Base-by-base conservation (phyloP, 148 eudicot species). In the Vaccinium vitisidaea region DNA sequence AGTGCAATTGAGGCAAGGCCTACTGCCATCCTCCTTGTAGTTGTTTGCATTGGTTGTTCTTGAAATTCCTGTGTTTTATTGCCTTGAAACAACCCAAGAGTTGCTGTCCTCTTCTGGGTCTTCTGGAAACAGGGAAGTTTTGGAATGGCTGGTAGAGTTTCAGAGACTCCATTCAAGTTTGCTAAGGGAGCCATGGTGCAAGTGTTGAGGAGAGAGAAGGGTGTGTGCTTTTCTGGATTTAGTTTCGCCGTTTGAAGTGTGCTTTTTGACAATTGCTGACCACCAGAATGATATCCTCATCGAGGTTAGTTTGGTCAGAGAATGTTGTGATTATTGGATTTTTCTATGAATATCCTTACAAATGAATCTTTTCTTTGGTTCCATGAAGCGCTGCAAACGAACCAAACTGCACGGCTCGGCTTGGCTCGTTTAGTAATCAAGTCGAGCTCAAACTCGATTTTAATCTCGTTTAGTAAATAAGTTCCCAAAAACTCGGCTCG, bases 21-120 rank as follows among this genome's bases (percentile, higher is more conserved):
- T 67, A 94, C 5, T 32, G 92, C 86, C 67, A 90, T 53, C 86
- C 98, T 93, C 89, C 98, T 95, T 84, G 94, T 83, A 55, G 89
- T 55, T 19, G 89, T 55, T 19, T 87, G 83, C 21, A 83, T n/a
- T 53, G 83, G 9, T 63, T 69, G 30, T 59, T 87, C 84, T 77
- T 82, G 53, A 67, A 53, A 36, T 36, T 89, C 79, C 0, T 87
- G 85, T 2, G 73, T 25, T 14, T 87, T 89, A 49, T 88, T 86
- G 63, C 65, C 87, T 32, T 69, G 21, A 70, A 89, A 85, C 46
- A 89, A 81, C 46, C 63, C 87, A 39, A 88, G 71, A 53, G 69
- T 84, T 79, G 76, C 18, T 53, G 86, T 52, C 86, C 79, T 91
- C 56, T 86, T 84, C 25, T 11, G 83, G 75, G 81, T 55, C 21